Conservation (phyloP, 1,139 yeast species). For the Scheffersomyces insectosa region DNA sequence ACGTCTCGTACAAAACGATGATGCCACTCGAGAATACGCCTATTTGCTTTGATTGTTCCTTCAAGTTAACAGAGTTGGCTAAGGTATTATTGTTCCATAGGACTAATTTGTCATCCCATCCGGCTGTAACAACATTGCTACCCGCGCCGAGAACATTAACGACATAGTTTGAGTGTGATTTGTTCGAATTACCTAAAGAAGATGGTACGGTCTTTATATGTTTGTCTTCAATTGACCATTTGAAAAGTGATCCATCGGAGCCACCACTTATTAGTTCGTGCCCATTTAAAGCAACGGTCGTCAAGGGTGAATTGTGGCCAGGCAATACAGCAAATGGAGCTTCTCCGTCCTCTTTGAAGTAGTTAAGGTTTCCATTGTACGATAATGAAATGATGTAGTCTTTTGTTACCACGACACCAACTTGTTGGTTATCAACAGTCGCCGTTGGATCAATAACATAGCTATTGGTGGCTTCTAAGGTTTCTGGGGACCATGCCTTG, state of each 20-base stretch:
- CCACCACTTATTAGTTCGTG: slow-evolving; percentile 63
- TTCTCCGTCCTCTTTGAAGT: slow-evolving; percentile 42
- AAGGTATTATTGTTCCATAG: slow-evolving; percentile 35
- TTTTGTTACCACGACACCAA: slow-evolving; percentile 71
- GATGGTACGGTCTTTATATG: slow-evolving; percentile 32
- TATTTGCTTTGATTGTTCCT: slow-evolving; percentile 66
- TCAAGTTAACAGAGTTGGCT: slow-evolving; percentile 32
- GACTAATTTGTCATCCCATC: slow-evolving; percentile 88
- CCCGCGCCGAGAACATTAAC: slow-evolving; percentile 38
- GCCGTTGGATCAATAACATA: slow-evolving; percentile 42
- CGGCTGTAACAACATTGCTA: slow-evolving; percentile 51
- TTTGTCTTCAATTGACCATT: slow-evolving; percentile 50
- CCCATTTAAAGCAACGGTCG: slow-evolving; percentile 38
- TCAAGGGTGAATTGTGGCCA: slow-evolving; percentile 85
- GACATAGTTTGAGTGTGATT: slow-evolving; percentile 59
- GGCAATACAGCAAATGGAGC: slow-evolving; percentile 46
- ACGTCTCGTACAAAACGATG: slow-evolving; percentile 52
- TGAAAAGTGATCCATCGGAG: slow-evolving; percentile 72
- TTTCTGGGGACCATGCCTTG: slow-evolving; percentile 58
- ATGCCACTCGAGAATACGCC: slow-evolving; percentile 26
- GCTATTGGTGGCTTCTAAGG: slow-evolving; percentile 26
- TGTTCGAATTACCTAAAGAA: slow-evolving; percentile 23
- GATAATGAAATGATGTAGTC: slow-evolving; percentile 67
- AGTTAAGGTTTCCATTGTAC: slow-evolving; percentile 69
- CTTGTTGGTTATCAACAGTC: slow-evolving; percentile 64